Percentiles rank a stretch among this genome's conserved stretches.
Evolutionary conservation across 2,329 filamentous ascomycete genomes (phyloP).

Genomic region (Emergomyces africanus): DNA sequence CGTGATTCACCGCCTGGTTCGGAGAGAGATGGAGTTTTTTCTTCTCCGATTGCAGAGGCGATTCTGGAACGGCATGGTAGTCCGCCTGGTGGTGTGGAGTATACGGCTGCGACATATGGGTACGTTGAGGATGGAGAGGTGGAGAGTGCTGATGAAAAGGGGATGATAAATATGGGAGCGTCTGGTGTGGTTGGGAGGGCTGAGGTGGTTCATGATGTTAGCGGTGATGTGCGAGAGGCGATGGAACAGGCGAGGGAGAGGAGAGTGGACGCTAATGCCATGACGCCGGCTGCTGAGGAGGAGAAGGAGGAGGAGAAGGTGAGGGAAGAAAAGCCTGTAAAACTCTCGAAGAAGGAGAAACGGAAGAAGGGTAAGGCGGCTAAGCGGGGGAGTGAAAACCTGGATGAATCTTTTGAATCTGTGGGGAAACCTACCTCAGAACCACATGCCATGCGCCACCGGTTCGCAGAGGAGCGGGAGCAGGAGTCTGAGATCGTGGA

Average conservation of each 20-base stretch:
- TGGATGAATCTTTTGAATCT: conserved; percentile 3
- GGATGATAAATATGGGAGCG: neutral
- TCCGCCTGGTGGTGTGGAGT: conserved; percentile 7
- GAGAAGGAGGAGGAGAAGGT: neutral
- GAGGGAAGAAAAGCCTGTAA: neutral
- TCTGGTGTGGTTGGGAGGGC: neutral
- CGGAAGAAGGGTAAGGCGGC: conserved; percentile 32
- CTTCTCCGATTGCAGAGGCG: neutral
- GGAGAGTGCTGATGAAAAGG: conserved; percentile 3
- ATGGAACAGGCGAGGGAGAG: conserved; percentile 13
- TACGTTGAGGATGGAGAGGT: conserved; percentile 9
- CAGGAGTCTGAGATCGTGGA: neutral
- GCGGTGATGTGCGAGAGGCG: neutral
- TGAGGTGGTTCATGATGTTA: neutral
- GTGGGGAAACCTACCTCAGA: neutral
- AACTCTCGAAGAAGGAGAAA: conserved; percentile 7
- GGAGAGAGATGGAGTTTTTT: conserved; percentile 1
- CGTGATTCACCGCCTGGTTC: conserved; percentile 24
- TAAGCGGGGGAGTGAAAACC: conserved; percentile 20
- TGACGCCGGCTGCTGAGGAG: neutral
- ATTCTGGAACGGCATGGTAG: conserved; percentile 10
- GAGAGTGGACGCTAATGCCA: neutral
- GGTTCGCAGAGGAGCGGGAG: neutral
- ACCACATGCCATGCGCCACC: neutral
- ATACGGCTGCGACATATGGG: conserved; percentile 5